phyloP scores from a whole-genome alignment of 208 protist genomes.

The Trypanosoma caninum region DNA sequence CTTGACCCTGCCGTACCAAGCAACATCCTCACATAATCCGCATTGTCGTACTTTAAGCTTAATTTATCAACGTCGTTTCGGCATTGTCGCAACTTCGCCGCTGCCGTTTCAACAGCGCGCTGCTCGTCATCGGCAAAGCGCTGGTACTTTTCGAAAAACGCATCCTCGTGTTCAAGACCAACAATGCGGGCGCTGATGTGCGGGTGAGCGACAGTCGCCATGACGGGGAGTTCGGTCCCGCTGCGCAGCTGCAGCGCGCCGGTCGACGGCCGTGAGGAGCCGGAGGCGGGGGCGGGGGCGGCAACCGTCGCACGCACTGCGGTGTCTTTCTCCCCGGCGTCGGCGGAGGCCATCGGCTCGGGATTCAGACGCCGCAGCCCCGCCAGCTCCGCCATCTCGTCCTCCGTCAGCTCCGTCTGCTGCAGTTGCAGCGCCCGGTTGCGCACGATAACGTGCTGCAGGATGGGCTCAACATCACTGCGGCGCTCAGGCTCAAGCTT shows the following conservation, averaged over 20 bases:
- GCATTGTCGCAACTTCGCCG: conserved; percentile 36
- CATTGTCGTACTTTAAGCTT: conserved; percentile 60
- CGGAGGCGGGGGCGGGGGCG: not conserved
- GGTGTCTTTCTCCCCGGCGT: not conserved
- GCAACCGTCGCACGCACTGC: not conserved
- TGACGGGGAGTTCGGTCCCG: not conserved
- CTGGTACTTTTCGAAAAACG: conserved; percentile 49
- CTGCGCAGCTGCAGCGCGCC: not conserved
- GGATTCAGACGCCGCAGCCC: conserved; percentile 2
- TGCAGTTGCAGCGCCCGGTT: conserved; percentile 31
- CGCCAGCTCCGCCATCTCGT: not conserved
- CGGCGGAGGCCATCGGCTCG: not conserved
- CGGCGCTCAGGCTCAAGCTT: conserved; percentile 61
- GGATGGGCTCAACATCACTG: conserved; percentile 64
- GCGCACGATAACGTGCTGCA: conserved; percentile 49
- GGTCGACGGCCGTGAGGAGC: not conserved
- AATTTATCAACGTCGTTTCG: conserved; percentile 36
- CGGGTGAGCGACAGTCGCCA: conserved; percentile 56
- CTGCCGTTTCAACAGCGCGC: conserved; percentile 43
- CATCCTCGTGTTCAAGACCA: conserved; percentile 58
- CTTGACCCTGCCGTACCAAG: conserved; percentile 3
- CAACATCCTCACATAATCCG: conserved; percentile 45
- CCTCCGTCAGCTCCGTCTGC: not conserved
- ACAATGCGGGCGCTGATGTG: conserved; percentile 55
- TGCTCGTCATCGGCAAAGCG: conserved; percentile 50